Evolutionary conservation across 2,329 filamentous ascomycete genomes (phyloP).

Genomic region (Grosmannia serpens): DNA sequence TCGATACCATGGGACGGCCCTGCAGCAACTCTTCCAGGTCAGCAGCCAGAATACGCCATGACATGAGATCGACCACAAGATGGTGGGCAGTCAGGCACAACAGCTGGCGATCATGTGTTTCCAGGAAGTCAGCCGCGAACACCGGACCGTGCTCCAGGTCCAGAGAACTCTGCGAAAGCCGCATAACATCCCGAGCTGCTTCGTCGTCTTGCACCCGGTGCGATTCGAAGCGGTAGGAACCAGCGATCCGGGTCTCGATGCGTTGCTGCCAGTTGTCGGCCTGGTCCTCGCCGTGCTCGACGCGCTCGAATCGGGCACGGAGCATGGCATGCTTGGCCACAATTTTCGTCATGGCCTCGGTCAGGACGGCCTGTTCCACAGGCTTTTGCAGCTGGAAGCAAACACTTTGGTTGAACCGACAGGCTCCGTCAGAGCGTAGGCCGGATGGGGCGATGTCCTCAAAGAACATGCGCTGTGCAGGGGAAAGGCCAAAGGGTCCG

Average conservation of each 20-base stretch:
- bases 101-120: slow-evolving; percentile 32
- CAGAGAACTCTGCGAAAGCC: slow-evolving; percentile 24
- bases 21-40: slow-evolving; percentile 38
- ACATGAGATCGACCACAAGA: slow-evolving; percentile 37
- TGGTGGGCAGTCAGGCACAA: slow-evolving; percentile 40
- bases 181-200: slow-evolving; percentile 27
- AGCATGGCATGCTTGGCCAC: slow-evolving; percentile 19
- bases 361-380: slow-evolving; percentile 19
- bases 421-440: slow-evolving; percentile 21
- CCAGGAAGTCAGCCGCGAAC: slow-evolving; percentile 37
- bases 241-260: slow-evolving; percentile 26
- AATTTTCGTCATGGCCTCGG: slow-evolving; percentile 27
- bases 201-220: slow-evolving; percentile 27
- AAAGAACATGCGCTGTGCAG: slow-evolving; percentile 40
- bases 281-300: too few species aligned
- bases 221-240: slow-evolving; percentile 29
- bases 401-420: slow-evolving; percentile 40
- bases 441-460: slow-evolving; percentile 11
- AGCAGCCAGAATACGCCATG: slow-evolving; percentile 39
- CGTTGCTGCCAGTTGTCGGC: slow-evolving; percentile 19
- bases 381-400: slow-evolving; percentile 36
- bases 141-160: slow-evolving; percentile 38
- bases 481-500: slow-evolving; percentile 31
- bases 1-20: slow-evolving; percentile 18
- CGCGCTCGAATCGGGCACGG: too few species aligned